Evolutionary conservation across 2,329 filamentous ascomycete genomes (phyloP).

Genomic region (Sordariomycetes sp.): DNA sequence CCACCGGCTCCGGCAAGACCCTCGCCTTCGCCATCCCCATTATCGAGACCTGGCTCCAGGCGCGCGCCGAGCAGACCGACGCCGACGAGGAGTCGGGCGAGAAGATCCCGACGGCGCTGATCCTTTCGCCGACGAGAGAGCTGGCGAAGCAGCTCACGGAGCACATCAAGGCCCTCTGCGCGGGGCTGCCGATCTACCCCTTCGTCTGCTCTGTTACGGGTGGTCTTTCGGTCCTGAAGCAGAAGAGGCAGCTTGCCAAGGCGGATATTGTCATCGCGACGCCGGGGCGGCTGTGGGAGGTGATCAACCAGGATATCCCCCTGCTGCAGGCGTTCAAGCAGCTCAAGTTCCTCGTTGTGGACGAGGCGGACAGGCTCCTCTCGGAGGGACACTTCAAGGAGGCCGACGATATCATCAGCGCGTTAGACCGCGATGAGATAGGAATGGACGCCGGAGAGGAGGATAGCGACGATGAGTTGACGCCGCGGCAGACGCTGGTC

Average conservation of each 20-base stretch:
- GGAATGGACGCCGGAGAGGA: conserved; percentile 30
- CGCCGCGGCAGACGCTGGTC: conserved; percentile 72
- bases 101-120: conserved; percentile 55
- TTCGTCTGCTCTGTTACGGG: conserved; percentile 86
- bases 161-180: conserved; percentile 69
- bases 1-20: conserved; percentile 94
- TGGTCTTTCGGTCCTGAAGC: conserved; percentile 88
- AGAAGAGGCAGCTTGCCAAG: conserved; percentile 70
- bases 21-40: conserved; percentile 92
- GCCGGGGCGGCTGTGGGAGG: conserved; percentile 88
- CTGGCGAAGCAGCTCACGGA: conserved; percentile 83
- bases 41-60: conserved; percentile 67
- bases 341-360: conserved; percentile 76
- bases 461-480: conserved; percentile 27
- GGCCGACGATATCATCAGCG: conserved; percentile 73
- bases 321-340: conserved; percentile 60
- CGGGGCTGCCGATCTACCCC: conserved; percentile 46
- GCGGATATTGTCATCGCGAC: conserved; percentile 93
- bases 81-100: conserved; percentile 13
- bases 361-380: conserved; percentile 86
- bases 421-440: conserved; percentile 57
- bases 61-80: conserved; percentile 21
- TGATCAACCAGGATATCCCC: conserved; percentile 65
- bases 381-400: conserved; percentile 95
- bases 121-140: conserved; percentile 87